phyloP scores from a whole-genome alignment of 768 basidiomycete genomes.

The Tricholoma sp. region DNA sequence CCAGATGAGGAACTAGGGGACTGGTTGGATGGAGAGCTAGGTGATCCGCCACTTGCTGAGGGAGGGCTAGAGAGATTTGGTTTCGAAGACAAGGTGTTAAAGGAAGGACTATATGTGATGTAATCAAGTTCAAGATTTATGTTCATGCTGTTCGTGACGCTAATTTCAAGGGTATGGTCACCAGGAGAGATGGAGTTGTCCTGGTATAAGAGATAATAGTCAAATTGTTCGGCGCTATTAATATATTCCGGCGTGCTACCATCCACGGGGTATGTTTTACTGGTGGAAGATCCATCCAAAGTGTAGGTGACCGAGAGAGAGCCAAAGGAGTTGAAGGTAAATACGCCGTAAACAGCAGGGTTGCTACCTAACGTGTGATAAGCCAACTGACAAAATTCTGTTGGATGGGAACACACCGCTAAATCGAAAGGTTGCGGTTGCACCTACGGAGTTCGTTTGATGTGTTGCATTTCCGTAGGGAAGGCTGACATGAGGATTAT shows the following conservation, averaged over 20 bases:
- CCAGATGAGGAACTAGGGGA: no score
- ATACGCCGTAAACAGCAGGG: background rate
- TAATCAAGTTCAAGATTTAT: slow-evolving; percentile 2
- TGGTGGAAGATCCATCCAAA: background rate
- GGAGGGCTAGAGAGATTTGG: background rate
- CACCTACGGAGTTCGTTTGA: slow-evolving; percentile 14
- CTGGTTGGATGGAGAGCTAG: no score
- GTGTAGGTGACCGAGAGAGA: background rate
- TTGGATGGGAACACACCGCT: slow-evolving; percentile 15
- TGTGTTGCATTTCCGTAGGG: slow-evolving; percentile 24
- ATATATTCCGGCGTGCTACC: background rate
- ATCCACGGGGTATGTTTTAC: background rate
- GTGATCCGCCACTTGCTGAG: no score
- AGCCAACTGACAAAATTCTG: no score
- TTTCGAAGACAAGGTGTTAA: background rate
- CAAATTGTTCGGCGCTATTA: background rate
- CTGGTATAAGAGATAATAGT: background rate
- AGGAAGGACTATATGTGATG: slow-evolving; percentile 4
- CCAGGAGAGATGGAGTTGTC: background rate
- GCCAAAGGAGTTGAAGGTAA: background rate
- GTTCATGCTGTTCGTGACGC: background rate
- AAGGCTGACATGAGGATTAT: slow-evolving; percentile 11
- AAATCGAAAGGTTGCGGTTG: slow-evolving; percentile 20
- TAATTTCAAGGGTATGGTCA: slow-evolving; percentile 2
- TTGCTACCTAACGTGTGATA: background rate